Conservation (phyloP, 139 green algal genomes). For the Haematococcus lacustris region DNA sequence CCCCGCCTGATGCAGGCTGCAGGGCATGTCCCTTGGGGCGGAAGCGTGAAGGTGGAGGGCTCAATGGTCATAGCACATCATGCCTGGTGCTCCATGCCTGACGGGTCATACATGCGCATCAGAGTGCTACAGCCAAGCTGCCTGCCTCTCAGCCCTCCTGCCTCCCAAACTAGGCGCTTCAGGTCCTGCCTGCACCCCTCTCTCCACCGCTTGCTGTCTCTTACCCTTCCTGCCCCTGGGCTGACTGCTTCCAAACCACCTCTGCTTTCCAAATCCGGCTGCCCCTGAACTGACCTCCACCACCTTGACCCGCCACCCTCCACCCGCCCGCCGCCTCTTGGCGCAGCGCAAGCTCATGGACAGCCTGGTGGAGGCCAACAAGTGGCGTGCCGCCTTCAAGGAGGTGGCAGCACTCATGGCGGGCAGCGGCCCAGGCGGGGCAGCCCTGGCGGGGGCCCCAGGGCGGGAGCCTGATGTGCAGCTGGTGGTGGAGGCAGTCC, state of each 20-base stretch:
- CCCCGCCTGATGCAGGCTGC: no score
- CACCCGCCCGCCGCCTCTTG: not conserved
- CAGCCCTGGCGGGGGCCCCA: not conserved
- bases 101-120: no score
- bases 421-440: not conserved
- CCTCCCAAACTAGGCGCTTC: no score
- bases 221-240: no score
- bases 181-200: no score
- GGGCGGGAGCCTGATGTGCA: slow-evolving; percentile 24
- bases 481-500: slow-evolving; percentile 24
- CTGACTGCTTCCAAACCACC: not conserved
- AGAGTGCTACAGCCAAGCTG: no score
- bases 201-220: no score
- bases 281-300: not conserved
- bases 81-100: no score
- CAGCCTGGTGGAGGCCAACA: slow-evolving; percentile 13
- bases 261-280: not conserved
- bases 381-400: slow-evolving; percentile 32
- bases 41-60: no score
- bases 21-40: no score
- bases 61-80: no score
- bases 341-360: slow-evolving; percentile 18
- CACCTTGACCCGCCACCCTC: not conserved
- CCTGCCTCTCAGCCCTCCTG: no score
- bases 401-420: slow-evolving; percentile 22